Conservation (phyloP, 805 yeast species). For the Candida lessepsii region DNA sequence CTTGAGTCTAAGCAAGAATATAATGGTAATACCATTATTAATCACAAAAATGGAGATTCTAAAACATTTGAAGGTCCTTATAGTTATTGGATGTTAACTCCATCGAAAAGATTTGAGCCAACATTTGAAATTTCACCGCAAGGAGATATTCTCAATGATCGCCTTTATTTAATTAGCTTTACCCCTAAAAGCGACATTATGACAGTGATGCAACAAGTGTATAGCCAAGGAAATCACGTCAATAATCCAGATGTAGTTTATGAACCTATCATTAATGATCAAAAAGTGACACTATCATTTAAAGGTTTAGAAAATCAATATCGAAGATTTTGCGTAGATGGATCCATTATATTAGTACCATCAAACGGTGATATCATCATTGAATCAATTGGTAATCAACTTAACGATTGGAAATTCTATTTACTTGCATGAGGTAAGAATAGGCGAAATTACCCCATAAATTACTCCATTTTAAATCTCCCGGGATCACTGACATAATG, state of each 20-base stretch:
- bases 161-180: constrained; percentile 49
- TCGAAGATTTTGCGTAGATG: constrained; percentile 67
- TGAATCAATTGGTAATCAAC: constrained; percentile 2
- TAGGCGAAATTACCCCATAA: not conserved
- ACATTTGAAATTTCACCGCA: constrained; percentile 62
- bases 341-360: constrained; percentile 45
- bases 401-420: constrained; percentile 7
- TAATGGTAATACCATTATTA: constrained; percentile 33
- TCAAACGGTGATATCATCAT: constrained; percentile 15
- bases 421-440: not conserved
- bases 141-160: constrained; percentile 43
- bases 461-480: not conserved
- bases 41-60: not conserved
- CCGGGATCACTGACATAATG: not conserved
- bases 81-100: constrained; percentile 60
- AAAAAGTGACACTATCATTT: constrained; percentile 21
- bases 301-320: not conserved
- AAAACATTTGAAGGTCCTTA: constrained; percentile 35
- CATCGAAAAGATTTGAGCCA: constrained; percentile 57
- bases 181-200: constrained; percentile 40
- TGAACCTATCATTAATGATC: constrained; percentile 25
- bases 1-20: constrained; percentile 51
- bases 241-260: constrained; percentile 50
- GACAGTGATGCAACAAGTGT: constrained; percentile 57
- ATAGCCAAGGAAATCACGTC: constrained; percentile 55